Conservation (phyloP, 352 stramenopile genomes). For the Phytophthora niederhauseri region DNA sequence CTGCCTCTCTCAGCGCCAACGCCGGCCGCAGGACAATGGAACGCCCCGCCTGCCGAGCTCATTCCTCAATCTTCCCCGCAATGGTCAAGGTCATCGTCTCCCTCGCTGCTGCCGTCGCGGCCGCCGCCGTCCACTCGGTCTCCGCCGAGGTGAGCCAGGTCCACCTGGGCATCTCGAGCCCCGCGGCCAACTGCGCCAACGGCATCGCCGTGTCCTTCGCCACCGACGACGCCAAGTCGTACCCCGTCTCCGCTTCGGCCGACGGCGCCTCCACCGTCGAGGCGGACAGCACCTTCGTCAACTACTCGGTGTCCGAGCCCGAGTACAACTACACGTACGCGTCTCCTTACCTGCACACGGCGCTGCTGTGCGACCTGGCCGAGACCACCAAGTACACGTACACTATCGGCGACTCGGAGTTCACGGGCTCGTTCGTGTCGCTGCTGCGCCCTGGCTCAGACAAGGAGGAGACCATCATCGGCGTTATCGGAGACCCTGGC, state of each 20-base stretch:
- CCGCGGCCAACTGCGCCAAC: conserved; percentile 38
- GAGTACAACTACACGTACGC: conserved; percentile 58
- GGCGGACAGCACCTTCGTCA: conserved; percentile 38
- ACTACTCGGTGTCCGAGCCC: conserved; percentile 42
- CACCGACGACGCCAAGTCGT: conserved; percentile 32
- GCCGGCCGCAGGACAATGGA: conserved; percentile 13
- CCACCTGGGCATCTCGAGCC: conserved; percentile 46
- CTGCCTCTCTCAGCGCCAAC: conserved; percentile 10
- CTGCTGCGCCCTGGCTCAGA: conserved; percentile 37
- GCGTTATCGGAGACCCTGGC: conserved; percentile 47
- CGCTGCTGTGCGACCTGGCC: conserved; percentile 45
- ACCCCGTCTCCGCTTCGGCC: conserved; percentile 37
- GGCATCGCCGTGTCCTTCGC: conserved; percentile 53
- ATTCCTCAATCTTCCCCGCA: conserved; percentile 30
- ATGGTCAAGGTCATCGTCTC: conserved; percentile 30
- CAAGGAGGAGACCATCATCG: conserved; percentile 46
- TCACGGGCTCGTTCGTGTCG: conserved; percentile 41
- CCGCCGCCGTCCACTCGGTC: conserved; percentile 24
- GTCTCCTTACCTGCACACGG: conserved; percentile 57
- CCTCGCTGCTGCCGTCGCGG: conserved; percentile 15
- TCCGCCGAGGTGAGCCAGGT: conserved; percentile 51
- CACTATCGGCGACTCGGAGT: conserved; percentile 46
- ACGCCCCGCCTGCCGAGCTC: conserved; percentile 12
- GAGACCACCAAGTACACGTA: conserved; percentile 56
- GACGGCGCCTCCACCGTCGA: conserved; percentile 19